A percentile compares a stretch with the other conserved stretches of the same genome.
Evolutionary conservation across 106 monocot species (phyloP).

Genomic region (Acanthochlamys bracteata): DNA sequence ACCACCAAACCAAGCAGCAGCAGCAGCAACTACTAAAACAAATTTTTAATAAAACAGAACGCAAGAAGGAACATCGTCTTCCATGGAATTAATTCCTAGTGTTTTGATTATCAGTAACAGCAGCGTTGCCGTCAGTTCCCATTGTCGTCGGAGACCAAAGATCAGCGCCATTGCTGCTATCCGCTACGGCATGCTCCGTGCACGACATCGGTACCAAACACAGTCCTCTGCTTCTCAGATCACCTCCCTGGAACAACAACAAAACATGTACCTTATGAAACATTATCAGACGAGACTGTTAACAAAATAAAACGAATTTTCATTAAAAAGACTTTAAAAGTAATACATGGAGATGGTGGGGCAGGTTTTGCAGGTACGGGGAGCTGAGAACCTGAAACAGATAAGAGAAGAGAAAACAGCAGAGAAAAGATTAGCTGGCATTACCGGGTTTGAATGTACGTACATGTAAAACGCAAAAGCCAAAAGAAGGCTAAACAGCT

Average conservation of each 20-base stretch:
- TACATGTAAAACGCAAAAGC: too few relatives aligned
- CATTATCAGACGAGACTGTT: background rate
- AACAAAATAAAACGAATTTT: background rate
- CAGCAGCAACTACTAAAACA: background rate
- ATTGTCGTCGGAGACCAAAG: conserved; percentile 2
- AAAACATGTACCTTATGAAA: background rate
- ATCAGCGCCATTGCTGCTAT: conserved; percentile 35
- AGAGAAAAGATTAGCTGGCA: background rate
- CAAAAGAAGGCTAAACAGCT: too few relatives aligned
- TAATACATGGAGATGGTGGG: conserved; percentile 37
- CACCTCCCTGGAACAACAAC: conserved; percentile 3
- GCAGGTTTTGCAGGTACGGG: conserved; percentile 50
- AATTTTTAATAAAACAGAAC: too few relatives aligned
- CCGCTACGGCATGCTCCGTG: conserved; percentile 32
- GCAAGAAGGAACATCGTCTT: too few relatives aligned
- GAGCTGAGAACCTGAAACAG: conserved; percentile 41
- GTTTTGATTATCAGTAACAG: background rate
- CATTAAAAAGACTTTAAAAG: background rate
- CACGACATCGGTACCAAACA: conserved; percentile 49
- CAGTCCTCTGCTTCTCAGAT: conserved; percentile 49
- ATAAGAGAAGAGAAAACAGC: background rate
- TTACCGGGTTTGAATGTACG: too few relatives aligned
- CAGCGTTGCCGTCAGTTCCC: background rate
- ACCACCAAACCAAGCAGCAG: background rate
- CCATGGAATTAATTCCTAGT: background rate